phyloP scores from a whole-genome alignment of 805 yeast species.

The Yarrowia porcina region DNA sequence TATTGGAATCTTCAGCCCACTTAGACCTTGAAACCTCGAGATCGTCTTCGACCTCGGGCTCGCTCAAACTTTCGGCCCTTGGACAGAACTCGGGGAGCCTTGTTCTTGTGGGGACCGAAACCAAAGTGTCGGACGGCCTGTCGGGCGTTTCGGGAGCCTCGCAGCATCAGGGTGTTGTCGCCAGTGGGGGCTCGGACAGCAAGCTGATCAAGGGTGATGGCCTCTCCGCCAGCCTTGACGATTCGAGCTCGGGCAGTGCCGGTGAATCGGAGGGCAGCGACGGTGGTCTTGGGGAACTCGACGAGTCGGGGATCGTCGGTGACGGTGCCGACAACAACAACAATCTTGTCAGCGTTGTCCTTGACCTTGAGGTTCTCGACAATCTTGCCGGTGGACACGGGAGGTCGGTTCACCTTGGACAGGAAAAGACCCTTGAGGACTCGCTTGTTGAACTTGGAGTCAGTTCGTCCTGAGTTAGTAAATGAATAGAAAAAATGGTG shows the following conservation, averaged over 20 bases:
- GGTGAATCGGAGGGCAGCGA: constrained; percentile 99
- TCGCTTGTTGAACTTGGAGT: constrained; percentile 95
- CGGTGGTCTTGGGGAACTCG: constrained; percentile 93
- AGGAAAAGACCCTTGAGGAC: constrained; percentile 91
- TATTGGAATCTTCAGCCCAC: constrained; percentile 25
- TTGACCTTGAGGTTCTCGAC: constrained; percentile 75
- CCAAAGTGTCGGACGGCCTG: constrained; percentile 99
- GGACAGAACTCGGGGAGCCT: constrained; percentile 97
- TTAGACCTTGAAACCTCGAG: constrained; percentile 99
- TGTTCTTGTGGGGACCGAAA: constrained; percentile 99
- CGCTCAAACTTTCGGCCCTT: constrained; percentile 99
- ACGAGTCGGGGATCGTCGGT: constrained; percentile 95
- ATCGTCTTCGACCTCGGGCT: constrained; percentile 99
- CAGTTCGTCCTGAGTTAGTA: constrained; percentile 81
- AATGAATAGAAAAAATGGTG: no score
- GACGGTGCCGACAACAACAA: constrained; percentile 99
- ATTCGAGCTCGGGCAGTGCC: constrained; percentile 98
- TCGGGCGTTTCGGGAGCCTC: constrained; percentile 99
- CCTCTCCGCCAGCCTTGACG: constrained; percentile 98
- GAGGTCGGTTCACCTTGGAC: constrained; percentile 99
- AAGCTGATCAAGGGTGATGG: constrained; percentile 97
- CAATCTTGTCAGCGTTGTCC: constrained; percentile 85
- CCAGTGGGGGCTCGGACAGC: constrained; percentile 99
- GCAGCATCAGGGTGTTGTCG: constrained; percentile 93
- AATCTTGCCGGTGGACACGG: constrained; percentile 93